A percentile compares a stretch with the other conserved stretches of the same genome.
Conservation (phyloP, 2,329 filamentous ascomycete genomes). For the Hymenoscyphus salicellus region DNA sequence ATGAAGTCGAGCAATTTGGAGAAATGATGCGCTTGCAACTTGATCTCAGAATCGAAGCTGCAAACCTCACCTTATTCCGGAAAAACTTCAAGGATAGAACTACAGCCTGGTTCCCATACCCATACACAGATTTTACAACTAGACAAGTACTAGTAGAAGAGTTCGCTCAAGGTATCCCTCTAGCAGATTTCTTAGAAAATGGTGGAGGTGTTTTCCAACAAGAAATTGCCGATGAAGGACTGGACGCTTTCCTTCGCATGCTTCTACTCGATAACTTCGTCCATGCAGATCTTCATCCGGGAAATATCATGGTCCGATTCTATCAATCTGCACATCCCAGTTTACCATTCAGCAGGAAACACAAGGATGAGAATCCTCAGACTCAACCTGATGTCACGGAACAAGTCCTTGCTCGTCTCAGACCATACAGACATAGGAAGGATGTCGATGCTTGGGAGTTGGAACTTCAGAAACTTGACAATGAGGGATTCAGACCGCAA, state of each 20-base stretch:
- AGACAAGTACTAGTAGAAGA: slow-evolving; percentile 91
- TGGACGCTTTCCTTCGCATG: slow-evolving; percentile 96
- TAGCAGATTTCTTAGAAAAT: slow-evolving; percentile 85
- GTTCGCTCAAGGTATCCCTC: slow-evolving; percentile 89
- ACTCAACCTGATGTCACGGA: slow-evolving; percentile 76
- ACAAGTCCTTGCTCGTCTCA: slow-evolving; percentile 74
- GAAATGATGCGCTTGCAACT: slow-evolving; percentile 99
- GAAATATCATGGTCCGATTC: slow-evolving; percentile 99
- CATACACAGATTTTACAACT: slow-evolving; percentile 88
- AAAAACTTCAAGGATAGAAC: slow-evolving; percentile 84
- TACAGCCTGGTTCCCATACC: slow-evolving; percentile 95
- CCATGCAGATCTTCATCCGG: slow-evolving; percentile 92
- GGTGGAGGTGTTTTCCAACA: slow-evolving; percentile 90
- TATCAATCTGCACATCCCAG: slow-evolving; percentile 77
- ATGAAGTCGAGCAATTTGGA: slow-evolving; percentile 90
- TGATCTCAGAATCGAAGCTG: slow-evolving; percentile 89
- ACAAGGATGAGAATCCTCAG: slow-evolving; percentile 38
- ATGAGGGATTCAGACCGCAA: slow-evolving; percentile 87
- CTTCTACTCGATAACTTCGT: slow-evolving; percentile 95
- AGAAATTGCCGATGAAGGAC: slow-evolving; percentile 89
- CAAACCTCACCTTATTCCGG: slow-evolving; percentile 84
- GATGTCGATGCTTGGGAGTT: slow-evolving; percentile 68
- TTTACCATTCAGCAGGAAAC: slow-evolving; percentile 48
- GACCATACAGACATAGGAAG: slow-evolving; percentile 63
- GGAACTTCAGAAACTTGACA: slow-evolving; percentile 73